phyloP scores from a whole-genome alignment of 169 alveolate genomes.

The Eimeria falciformis region DNA sequence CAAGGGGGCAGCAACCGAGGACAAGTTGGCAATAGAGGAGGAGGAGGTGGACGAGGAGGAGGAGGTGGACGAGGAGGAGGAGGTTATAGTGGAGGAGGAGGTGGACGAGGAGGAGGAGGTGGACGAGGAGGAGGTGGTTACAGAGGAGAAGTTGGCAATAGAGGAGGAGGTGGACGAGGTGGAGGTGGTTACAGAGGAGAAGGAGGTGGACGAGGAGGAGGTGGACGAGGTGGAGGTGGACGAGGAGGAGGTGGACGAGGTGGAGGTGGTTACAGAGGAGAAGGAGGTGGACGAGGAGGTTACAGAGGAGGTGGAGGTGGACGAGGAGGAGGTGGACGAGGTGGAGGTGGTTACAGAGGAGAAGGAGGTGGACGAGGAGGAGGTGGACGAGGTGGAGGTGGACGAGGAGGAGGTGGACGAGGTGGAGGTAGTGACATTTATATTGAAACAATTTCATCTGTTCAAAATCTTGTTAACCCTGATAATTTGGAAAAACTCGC shows the following conservation, averaged over 20 bases:
- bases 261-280: neutral
- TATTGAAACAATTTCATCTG: too few relatives aligned
- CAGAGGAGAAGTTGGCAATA: neutral
- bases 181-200: neutral
- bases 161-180: neutral
- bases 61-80: neutral
- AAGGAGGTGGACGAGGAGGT: neutral
- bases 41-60: neutral
- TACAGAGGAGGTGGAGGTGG: neutral
- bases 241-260: neutral
- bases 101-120: neutral
- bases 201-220: neutral
- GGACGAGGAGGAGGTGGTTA: neutral
- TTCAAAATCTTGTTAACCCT: too few relatives aligned
- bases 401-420: too few relatives aligned
- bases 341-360: too few relatives aligned
- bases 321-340: neutral
- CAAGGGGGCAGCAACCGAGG: neutral
- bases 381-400: too few relatives aligned
- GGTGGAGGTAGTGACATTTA: too few relatives aligned
- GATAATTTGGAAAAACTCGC: too few relatives aligned
- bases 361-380: too few relatives aligned
- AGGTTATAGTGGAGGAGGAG: neutral
- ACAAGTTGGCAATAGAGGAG: neutral
- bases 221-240: neutral